These are phyloP conservation scores for Candida nitratophila DNA, from an alignment of 805 yeast genomes.

Conservation along the genomic window DNA sequence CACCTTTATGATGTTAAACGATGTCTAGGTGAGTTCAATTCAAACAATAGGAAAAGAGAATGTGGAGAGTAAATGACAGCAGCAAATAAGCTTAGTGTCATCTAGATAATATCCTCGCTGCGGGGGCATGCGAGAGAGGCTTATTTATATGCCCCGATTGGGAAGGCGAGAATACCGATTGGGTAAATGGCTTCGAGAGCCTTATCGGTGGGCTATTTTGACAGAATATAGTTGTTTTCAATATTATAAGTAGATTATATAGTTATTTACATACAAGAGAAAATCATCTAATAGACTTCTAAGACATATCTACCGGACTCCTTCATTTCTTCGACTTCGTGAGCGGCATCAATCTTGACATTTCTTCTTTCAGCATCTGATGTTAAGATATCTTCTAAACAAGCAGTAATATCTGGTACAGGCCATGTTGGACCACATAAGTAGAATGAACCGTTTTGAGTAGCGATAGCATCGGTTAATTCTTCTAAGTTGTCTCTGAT, in stretches of 20 bases:
- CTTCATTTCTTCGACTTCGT: slow-evolving; percentile 87
- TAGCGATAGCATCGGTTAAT: slow-evolving; percentile 72
- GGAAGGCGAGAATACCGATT: not conserved
- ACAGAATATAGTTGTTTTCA: too few species aligned
- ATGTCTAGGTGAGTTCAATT: too few species aligned
- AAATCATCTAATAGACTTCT: slow-evolving; percentile 81
- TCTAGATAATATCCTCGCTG: not conserved
- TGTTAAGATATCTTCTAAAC: slow-evolving; percentile 71
- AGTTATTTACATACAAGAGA: too few species aligned
- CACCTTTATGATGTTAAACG: too few species aligned
- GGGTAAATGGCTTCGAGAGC: too few species aligned
- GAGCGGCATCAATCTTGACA: slow-evolving; percentile 60
- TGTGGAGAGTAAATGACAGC: too few species aligned
- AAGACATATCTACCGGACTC: slow-evolving; percentile 87
- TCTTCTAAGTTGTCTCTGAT: slow-evolving; percentile 70
- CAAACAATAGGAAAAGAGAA: too few species aligned
- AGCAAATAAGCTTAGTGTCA: not conserved
- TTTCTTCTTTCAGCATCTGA: slow-evolving; percentile 68
- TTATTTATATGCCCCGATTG: not conserved
- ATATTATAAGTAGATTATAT: too few species aligned
- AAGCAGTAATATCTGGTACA: slow-evolving; percentile 91
- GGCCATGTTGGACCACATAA: slow-evolving; percentile 99
- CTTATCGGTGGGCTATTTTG: too few species aligned
- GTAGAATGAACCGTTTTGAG: slow-evolving; percentile 82
- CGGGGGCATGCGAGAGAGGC: not conserved